A percentile compares a stretch with the other conserved stretches of the same genome.
These are phyloP conservation scores for Talaromyces stipitatus DNA, from an alignment of 495 filamentous ascomycete genomes.

Conservation along the genomic window DNA sequence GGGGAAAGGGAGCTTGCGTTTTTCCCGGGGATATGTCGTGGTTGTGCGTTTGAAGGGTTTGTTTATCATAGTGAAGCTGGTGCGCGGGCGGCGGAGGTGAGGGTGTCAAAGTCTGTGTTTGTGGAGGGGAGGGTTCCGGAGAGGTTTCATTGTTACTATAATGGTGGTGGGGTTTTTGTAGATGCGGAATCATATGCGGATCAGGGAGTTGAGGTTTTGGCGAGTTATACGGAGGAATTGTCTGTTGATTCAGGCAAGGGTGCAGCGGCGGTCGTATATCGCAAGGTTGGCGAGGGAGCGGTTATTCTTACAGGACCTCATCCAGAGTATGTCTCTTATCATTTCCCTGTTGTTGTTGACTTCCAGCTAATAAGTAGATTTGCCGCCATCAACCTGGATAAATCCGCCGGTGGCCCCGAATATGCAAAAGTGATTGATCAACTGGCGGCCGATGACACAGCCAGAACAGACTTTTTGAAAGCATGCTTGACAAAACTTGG, in stretches of 20 bases:
- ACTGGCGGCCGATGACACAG: conserved; percentile 61
- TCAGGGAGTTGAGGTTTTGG: conserved; percentile 69
- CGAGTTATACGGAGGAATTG: conserved; percentile 69
- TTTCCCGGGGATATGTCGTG: conserved; percentile 79
- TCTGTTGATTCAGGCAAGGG: conserved; percentile 67
- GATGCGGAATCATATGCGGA: conserved; percentile 57
- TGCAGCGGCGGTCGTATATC: conserved; percentile 75
- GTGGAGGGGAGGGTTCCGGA: conserved; percentile 46
- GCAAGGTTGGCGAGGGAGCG: conserved; percentile 76
- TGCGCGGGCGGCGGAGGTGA: conserved; percentile 62
- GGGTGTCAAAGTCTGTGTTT: conserved; percentile 56
- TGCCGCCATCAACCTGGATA: conserved; percentile 67
- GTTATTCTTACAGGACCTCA: conserved; percentile 83
- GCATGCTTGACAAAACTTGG: conserved; percentile 79
- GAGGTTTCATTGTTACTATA: conserved; percentile 75
- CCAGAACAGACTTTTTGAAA: conserved; percentile 69
- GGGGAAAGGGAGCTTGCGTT: conserved; percentile 82
- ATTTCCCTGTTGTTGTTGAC: background rate
- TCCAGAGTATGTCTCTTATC: conserved; percentile 64
- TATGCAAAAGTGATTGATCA: conserved; percentile 62
- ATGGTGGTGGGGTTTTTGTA: conserved; percentile 93
- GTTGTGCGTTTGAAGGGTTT: conserved; percentile 84
- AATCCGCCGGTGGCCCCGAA: conserved; percentile 49
- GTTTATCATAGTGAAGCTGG: conserved; percentile 85
- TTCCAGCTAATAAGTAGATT: conserved; percentile 61